A percentile compares a stretch with the other conserved stretches of the same genome.
These are phyloP conservation scores for Simplicillium aogashimaense DNA, from an alignment of 2,329 filamentous ascomycete genomes.

Conservation along the genomic window DNA sequence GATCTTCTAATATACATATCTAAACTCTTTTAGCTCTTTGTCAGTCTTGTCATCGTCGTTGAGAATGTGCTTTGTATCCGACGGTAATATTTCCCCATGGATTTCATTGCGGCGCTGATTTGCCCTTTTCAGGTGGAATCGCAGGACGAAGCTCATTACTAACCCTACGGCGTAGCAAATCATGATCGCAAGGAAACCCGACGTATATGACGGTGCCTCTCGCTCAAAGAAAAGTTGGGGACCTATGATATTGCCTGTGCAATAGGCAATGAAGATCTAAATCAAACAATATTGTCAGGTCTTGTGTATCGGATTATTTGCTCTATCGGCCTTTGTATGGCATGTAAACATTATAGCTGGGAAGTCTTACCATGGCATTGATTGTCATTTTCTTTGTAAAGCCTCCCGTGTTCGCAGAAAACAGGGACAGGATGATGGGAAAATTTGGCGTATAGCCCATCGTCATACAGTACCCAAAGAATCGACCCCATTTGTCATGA, in stretches of 20 bases:
- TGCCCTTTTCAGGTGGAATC: constrained; percentile 37
- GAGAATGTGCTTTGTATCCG: constrained; percentile 1
- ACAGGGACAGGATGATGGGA: constrained; percentile 39
- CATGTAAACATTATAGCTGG: no score
- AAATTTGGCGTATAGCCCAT: constrained; percentile 3
- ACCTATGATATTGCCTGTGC: constrained; percentile 49
- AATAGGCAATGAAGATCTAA: constrained; percentile 46
- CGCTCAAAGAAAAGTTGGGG: constrained; percentile 48
- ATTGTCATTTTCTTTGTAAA: constrained; percentile 51
- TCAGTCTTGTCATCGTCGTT: constrained; percentile 38
- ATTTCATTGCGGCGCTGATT: constrained; percentile 40
- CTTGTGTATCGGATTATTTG: no score
- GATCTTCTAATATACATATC: constrained; percentile 32
- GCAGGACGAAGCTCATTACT: constrained; percentile 27
- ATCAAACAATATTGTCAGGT: neutral
- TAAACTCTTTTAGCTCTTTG: constrained; percentile 41
- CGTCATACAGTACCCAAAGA: constrained; percentile 1
- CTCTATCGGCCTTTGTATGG: no score
- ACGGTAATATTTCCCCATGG: constrained; percentile 2
- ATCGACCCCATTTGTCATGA: constrained; percentile 1
- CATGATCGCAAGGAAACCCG: constrained; percentile 51
- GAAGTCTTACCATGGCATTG: constrained; percentile 34
- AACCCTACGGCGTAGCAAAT: constrained; percentile 46
- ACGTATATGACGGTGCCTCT: constrained; percentile 50
- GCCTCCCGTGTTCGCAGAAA: constrained; percentile 46